phyloP scores from a whole-genome alignment of 306 rosid species.

The Ziziphus jujuba region DNA sequence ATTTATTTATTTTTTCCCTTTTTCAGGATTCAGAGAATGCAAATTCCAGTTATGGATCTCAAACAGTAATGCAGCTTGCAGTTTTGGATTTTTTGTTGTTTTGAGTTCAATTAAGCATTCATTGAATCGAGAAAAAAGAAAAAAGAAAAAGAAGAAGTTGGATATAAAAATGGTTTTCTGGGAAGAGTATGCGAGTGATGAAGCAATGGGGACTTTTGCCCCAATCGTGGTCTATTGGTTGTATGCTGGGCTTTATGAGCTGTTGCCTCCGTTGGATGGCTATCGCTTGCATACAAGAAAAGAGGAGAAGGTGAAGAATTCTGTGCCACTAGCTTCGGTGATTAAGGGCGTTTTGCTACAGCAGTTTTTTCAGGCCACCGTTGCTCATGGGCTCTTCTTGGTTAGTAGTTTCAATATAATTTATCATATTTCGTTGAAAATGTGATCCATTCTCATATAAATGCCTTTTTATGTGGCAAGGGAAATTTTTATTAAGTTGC shows the following conservation, averaged over 20 bases:
- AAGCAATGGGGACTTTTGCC: constrained; percentile 83
- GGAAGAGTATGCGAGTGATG: constrained; percentile 83
- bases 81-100: constrained; percentile 27
- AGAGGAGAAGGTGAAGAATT: constrained; percentile 67
- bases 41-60: constrained; percentile 41
- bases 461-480: too few relatives aligned
- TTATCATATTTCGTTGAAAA: constrained; percentile 2
- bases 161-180: constrained; percentile 58
- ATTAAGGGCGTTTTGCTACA: constrained; percentile 85
- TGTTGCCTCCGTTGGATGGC: constrained; percentile 61
- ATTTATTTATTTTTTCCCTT: constrained; percentile 2
- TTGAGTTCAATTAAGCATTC: neutral
- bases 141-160: too few relatives aligned
- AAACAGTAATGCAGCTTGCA: constrained; percentile 35
- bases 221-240: constrained; percentile 88
- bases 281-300: constrained; percentile 67
- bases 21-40: constrained; percentile 44
- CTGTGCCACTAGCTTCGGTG: constrained; percentile 61
- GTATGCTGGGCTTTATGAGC: constrained; percentile 77
- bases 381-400: constrained; percentile 64
- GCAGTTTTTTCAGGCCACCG: constrained; percentile 79
- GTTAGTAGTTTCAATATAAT: constrained; percentile 36
- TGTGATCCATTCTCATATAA: neutral
- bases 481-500: too few relatives aligned
- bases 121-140: neutral